Evolutionary conservation across 2,329 filamentous ascomycete genomes (phyloP).

Genomic region (Sarocladiaceae sp.): DNA sequence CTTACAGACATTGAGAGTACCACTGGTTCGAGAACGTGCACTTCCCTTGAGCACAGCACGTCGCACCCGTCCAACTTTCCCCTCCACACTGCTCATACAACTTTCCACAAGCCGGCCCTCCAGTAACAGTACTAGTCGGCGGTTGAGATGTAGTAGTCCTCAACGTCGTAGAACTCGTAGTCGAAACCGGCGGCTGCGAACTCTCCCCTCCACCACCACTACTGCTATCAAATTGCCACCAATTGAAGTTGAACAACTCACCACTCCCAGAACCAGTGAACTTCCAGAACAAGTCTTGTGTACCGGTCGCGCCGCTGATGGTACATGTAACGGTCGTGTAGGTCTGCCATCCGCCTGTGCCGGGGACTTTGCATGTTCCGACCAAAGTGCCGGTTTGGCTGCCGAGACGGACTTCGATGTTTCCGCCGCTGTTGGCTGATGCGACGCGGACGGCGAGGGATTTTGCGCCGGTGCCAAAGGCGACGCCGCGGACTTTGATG

Average conservation of each 20-base stretch:
- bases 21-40: slow-evolving; percentile 22
- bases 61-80: slow-evolving; percentile 19
- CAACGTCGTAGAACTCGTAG: not conserved
- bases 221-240: slow-evolving; percentile 20
- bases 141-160: not conserved
- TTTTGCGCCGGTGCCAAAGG: slow-evolving; percentile 21
- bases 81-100: slow-evolving; percentile 22
- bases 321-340: slow-evolving; percentile 18
- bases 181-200: not conserved
- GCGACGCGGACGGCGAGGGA: slow-evolving; percentile 22
- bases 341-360: slow-evolving; percentile 22
- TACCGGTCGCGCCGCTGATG: slow-evolving; percentile 17
- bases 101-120: not conserved
- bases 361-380: slow-evolving; percentile 21
- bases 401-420: slow-evolving; percentile 23
- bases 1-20: slow-evolving; percentile 23
- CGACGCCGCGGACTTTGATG: slow-evolving; percentile 27
- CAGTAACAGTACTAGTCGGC: not conserved
- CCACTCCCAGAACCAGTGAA: slow-evolving; percentile 17
- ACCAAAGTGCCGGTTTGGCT: slow-evolving; percentile 19
- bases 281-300: slow-evolving; percentile 18
- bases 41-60: slow-evolving; percentile 19
- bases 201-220: not conserved
- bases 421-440: slow-evolving; percentile 19
- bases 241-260: slow-evolving; percentile 20